These are phyloP conservation scores for Chaetomiaceae sp. DNA, from an alignment of 2,329 filamentous ascomycete species.

Conservation along the genomic window DNA sequence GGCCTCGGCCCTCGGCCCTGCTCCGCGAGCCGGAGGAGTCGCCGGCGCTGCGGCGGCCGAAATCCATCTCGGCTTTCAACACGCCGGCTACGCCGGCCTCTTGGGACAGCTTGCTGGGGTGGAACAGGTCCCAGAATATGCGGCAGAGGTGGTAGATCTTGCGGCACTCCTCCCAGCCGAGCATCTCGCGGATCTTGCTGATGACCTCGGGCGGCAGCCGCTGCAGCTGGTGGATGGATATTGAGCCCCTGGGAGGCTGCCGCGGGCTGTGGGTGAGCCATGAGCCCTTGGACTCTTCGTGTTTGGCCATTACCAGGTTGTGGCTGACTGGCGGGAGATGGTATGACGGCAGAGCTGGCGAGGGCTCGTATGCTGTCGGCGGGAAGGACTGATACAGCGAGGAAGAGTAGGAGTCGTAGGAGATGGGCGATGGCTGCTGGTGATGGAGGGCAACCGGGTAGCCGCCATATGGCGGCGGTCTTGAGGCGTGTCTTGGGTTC, in stretches of 20 bases:
- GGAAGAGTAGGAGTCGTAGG: constrained; percentile 13
- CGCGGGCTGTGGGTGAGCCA: no score
- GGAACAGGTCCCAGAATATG: constrained; percentile 18
- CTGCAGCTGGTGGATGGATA: constrained; percentile 1
- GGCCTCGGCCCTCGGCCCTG: constrained; percentile 6
- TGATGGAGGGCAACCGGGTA: constrained; percentile 13
- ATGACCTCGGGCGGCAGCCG: constrained; percentile 7
- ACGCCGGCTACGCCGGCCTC: constrained; percentile 18
- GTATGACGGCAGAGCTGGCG: constrained; percentile 6
- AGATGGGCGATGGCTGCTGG: constrained; percentile 11
- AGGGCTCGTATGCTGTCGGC: constrained; percentile 12
- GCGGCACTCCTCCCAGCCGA: constrained; percentile 19
- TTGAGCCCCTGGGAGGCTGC: no score
- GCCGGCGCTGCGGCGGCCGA: no score
- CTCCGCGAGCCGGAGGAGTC: no score
- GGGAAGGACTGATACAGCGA: constrained; percentile 7
- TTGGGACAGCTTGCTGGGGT: constrained; percentile 12
- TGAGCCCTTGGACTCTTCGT: no score
- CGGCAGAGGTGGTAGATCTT: constrained; percentile 6
- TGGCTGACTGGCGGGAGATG: no score
- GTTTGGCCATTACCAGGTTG: no score
- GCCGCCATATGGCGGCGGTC: constrained; percentile 8
- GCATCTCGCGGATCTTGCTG: constrained; percentile 6
- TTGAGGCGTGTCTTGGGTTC: constrained; percentile 8
- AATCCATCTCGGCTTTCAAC: constrained; percentile 19